phyloP scores from a whole-genome alignment of 129 eudicot species.

The Flaveria ramosissima region DNA sequence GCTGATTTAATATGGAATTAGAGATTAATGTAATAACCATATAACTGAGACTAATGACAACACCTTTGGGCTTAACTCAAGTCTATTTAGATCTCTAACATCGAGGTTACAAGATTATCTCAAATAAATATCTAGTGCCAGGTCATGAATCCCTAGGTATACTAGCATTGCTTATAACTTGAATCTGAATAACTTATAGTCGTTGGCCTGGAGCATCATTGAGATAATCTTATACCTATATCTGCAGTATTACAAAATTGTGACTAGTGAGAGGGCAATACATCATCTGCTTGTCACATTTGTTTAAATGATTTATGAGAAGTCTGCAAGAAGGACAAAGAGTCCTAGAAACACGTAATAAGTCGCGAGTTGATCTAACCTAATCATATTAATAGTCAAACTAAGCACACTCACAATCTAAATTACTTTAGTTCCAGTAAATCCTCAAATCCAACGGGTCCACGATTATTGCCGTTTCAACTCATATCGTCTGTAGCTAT shows the following conservation, averaged over 20 bases:
- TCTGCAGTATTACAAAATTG: neutral
- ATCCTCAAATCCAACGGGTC: neutral
- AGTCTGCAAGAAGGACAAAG: neutral
- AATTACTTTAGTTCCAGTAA: neutral
- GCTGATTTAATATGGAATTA: neutral
- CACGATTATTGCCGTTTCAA: neutral
- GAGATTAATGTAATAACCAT: neutral
- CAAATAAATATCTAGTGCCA: neutral
- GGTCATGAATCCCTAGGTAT: neutral
- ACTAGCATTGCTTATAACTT: neutral
- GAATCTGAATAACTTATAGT: neutral
- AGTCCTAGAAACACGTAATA: too few relatives aligned
- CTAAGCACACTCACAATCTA: neutral
- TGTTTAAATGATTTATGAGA: neutral
- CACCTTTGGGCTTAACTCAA: neutral
- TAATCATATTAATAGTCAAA: too few relatives aligned
- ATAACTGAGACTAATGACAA: neutral
- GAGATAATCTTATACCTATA: neutral
- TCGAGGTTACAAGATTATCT: neutral
- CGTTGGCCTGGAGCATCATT: neutral
- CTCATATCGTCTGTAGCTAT: neutral
- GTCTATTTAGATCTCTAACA: neutral
- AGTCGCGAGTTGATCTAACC: too few relatives aligned
- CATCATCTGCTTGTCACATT: neutral
- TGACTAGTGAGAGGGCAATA: neutral